Evolutionary conservation across 306 rosid genomes (phyloP), one percentile per base, ranked within the genome.

Genomic region (Gastrolobium villosum): DNA sequence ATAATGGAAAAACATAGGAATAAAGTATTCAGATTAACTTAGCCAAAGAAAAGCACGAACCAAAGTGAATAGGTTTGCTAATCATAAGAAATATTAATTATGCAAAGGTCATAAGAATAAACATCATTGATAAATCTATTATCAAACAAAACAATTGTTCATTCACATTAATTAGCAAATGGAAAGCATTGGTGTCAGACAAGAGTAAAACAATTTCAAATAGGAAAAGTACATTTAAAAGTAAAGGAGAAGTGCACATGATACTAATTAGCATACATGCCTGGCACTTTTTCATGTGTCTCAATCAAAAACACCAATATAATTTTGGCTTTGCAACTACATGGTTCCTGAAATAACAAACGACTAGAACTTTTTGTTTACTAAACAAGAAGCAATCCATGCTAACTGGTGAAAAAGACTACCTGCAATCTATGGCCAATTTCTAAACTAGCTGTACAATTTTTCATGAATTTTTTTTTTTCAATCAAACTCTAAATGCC

Each of bases 341-440:
- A 40, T 11, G 20, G 15, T 41, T 56, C 10, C 26, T 56, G 9
- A 72, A 20, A 30, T 6, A 10, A 54, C 36, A n/a, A 36, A 54
- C 30, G 28, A 39, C 5, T 55, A 10, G 54, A 39, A 55, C 26
- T 40, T 40, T 10, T 10, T 9, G 11, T 30, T 55, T 40, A 5
- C 11, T 72, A 11, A 54, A 54, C 28, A 48, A 35, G 70, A 53
- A 64, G 31, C 56, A 76, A 59, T 3, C 56, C 46, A 71, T 7
- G 6, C 35, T 37, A 73, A 74, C 31, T 8, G 32, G 37, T 55
- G 41, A 20, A 62, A 54, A 71, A 71, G 32, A 79, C 39, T n/a
- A 32, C 4, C 46, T 13, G 30, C 15, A 34, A 26, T 57, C 20
- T 30, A 43, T 57, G n/a, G 43, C 32, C 43, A 30, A 57, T 40